Base-by-base conservation (phyloP, 2,329 filamentous ascomycete genomes). In the Epichloe sylvatica region DNA sequence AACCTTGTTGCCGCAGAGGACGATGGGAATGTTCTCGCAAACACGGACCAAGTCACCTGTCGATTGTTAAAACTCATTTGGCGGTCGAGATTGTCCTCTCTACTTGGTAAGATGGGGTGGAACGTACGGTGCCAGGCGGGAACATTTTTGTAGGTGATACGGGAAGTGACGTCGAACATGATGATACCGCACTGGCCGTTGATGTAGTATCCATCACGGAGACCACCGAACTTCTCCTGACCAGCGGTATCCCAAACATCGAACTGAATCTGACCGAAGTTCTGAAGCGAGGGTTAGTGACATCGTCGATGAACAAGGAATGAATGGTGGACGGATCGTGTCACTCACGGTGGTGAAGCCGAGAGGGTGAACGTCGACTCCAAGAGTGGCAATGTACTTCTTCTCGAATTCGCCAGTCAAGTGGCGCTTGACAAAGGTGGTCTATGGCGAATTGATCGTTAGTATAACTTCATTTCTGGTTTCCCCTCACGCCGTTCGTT, bases 91-190 rank as follows among this genome's bases (percentile, higher is more conserved):
- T n/a, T 36, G 23, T 12, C 23, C 19, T 35, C 11, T 19, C n/a
- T 23, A 8, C 2, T 17, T 15, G 7, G 7, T 47, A 6, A 6
- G 17, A 9, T 7, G 40, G n/a, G 39, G 43, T 4, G 37, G 39
- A 53, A 82, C 88, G 70, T 83, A 95, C 92, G 92, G 75, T 98
- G 92, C 92, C 92, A 98, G 86, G 97, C 97, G 76, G 92, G 92
- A 57, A 98, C 92, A 78, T 98, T 98, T 86, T 98, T 98, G 85
- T 98, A 98, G 71, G 92, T 98, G 71, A 98, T 97, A 68, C 92
- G 87, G 61, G 91, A 96, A 57, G 92, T 97, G 60, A 98, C 91
- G 73, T 98, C 91, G 73, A 98, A 98, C 91, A 98, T 98, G 83
- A 98, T 97, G 78, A 98, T 96, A 76, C 92, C 91, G 73, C 91